A percentile compares a stretch with the other conserved stretches of the same genome.
Conservation (phyloP, 164 flowering plant species). For the Annona squamosa region DNA sequence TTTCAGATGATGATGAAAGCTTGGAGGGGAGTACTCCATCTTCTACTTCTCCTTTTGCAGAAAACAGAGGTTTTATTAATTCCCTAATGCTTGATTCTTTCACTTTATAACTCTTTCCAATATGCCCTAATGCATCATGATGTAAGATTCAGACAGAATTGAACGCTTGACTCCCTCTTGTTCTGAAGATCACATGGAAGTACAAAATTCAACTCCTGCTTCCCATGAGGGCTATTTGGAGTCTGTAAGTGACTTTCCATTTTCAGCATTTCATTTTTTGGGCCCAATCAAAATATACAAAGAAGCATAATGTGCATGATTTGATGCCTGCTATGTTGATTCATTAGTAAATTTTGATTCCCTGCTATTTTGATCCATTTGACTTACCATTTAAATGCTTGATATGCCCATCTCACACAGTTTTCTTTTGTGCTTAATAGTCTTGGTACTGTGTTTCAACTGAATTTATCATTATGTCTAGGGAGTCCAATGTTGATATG, state of each 20-base stretch:
- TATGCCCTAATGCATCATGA: neutral
- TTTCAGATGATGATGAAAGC: constrained; percentile 29
- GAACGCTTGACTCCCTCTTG: constrained; percentile 9
- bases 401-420: too few relatives aligned
- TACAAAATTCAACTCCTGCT: constrained; percentile 6
- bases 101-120: neutral
- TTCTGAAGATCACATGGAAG: constrained; percentile 2
- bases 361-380: too few relatives aligned
- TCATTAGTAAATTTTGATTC: too few relatives aligned
- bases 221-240: constrained; percentile 4
- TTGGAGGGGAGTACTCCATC: constrained; percentile 19
- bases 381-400: too few relatives aligned
- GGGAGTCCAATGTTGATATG: too few relatives aligned
- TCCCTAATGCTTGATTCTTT: neutral
- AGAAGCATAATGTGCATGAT: too few relatives aligned
- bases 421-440: too few relatives aligned
- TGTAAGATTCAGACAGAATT: constrained; percentile 6
- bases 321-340: too few relatives aligned
- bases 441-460: too few relatives aligned
- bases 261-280: too few relatives aligned
- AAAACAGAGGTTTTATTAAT: constrained; percentile 27
- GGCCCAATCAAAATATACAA: too few relatives aligned
- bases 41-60: constrained; percentile 27
- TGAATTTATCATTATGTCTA: too few relatives aligned
- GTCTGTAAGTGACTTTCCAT: constrained; percentile 1